phyloP scores from a whole-genome alignment of 208 protist genomes.

The Trypanosoma conorhini region DNA sequence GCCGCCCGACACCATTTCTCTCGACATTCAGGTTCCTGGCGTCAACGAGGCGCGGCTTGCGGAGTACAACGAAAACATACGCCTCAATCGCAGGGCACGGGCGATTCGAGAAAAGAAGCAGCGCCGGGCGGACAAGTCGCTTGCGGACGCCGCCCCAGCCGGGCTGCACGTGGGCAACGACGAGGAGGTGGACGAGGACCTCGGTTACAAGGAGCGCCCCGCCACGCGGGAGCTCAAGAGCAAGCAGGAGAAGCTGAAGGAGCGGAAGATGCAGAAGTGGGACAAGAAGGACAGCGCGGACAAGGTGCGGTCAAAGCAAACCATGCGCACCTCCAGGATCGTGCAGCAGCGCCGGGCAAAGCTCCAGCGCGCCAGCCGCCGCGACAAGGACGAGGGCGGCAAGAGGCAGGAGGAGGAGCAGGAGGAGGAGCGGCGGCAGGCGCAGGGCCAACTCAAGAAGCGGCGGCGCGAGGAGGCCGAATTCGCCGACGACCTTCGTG shows the following conservation, averaged over 20 bases:
- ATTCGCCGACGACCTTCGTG: conserved; percentile 58
- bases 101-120: conserved; percentile 89
- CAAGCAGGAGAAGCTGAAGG: conserved; percentile 61
- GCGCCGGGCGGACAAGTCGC: conserved; percentile 56
- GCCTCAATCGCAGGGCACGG: conserved; percentile 70
- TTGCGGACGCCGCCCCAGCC: conserved; percentile 49
- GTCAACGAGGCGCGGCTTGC: conserved; percentile 80
- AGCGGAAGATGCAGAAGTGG: conserved; percentile 88
- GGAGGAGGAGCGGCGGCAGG: conserved; percentile 49
- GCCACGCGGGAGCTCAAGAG: conserved; percentile 70
- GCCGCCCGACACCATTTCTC: conserved; percentile 91
- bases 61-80: conserved; percentile 86
- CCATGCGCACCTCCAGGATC: conserved; percentile 72
- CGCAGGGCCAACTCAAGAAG: conserved; percentile 36
- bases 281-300: conserved; percentile 89
- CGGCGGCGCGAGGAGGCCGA: conserved; percentile 38
- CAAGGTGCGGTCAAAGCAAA: conserved; percentile 89
- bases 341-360: conserved; percentile 54
- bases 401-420: conserved; percentile 45
- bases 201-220: conserved; percentile 82
- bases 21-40: conserved; percentile 85
- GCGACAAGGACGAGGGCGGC: conserved; percentile 30
- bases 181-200: conserved; percentile 85
- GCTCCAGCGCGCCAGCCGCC: conserved; percentile 16
- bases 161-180: conserved; percentile 56